A percentile compares a stretch with the other conserved stretches of the same genome.
Evolutionary conservation across 2,329 filamentous ascomycete species (phyloP).

Genomic region (Ophiosphaerella narmari): DNA sequence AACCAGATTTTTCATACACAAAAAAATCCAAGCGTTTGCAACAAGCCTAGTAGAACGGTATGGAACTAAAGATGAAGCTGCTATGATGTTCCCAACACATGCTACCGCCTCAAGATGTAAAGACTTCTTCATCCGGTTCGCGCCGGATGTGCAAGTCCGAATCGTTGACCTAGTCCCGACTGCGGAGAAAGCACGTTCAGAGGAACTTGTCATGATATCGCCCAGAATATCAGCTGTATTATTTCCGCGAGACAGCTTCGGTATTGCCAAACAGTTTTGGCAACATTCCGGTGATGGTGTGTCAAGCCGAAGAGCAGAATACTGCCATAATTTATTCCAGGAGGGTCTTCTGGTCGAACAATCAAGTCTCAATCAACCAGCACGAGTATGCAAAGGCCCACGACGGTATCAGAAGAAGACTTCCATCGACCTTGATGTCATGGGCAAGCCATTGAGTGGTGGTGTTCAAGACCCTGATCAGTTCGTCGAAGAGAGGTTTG

Average conservation of each 20-base stretch:
- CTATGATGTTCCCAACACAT: slow-evolving; percentile 81
- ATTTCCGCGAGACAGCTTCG: slow-evolving; percentile 68
- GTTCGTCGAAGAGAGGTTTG: slow-evolving; percentile 93
- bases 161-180: slow-evolving; percentile 69
- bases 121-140: slow-evolving; percentile 70
- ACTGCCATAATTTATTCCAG: slow-evolving; percentile 75
- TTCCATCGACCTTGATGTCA: slow-evolving; percentile 52
- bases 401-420: slow-evolving; percentile 74
- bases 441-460: slow-evolving; percentile 19
- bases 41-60: slow-evolving; percentile 67
- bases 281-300: slow-evolving; percentile 93
- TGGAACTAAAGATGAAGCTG: slow-evolving; percentile 66
- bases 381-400: slow-evolving; percentile 68
- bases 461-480: slow-evolving; percentile 70
- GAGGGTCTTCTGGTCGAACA: slow-evolving; percentile 67
- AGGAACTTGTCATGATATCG: slow-evolving; percentile 50
- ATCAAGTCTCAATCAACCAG: slow-evolving; percentile 42
- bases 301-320: slow-evolving; percentile 88
- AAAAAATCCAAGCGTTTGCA: slow-evolving; percentile 75
- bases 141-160: slow-evolving; percentile 58
- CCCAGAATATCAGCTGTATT: slow-evolving; percentile 63
- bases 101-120: slow-evolving; percentile 72
- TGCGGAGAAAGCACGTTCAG: slow-evolving; percentile 56
- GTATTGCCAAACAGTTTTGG: slow-evolving; percentile 91
- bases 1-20: slow-evolving; percentile 86